phyloP scores from a whole-genome alignment of 108 stramenopile species.

The Parmales sp. region DNA sequence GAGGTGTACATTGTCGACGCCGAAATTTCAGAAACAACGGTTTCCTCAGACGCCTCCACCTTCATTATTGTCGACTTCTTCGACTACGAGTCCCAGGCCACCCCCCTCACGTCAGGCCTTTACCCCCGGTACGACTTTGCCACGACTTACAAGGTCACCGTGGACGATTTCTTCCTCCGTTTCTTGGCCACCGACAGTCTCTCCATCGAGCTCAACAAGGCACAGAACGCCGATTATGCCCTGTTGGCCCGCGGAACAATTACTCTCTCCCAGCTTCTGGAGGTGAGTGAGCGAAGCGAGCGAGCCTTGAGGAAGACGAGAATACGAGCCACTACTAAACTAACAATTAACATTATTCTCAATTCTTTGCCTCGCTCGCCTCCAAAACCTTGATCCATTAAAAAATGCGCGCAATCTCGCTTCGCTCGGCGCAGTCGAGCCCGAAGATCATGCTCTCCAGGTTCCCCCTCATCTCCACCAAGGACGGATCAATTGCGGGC shows the following conservation, averaged over 20 bases:
- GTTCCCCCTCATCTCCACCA: slow-evolving; percentile 29
- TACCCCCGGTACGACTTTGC: slow-evolving; percentile 48
- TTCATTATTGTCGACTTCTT: slow-evolving; percentile 53
- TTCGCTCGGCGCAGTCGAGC: no score
- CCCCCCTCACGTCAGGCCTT: slow-evolving; percentile 32
- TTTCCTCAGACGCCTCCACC: slow-evolving; percentile 30
- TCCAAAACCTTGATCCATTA: background rate
- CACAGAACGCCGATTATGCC: slow-evolving; percentile 39
- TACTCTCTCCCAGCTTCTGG: slow-evolving; percentile 31
- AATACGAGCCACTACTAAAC: no score
- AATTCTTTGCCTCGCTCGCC: no score
- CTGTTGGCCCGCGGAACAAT: slow-evolving; percentile 22
- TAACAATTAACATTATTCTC: no score
- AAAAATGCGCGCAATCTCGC: no score
- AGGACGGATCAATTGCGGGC: slow-evolving; percentile 30
- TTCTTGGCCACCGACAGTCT: slow-evolving; percentile 40
- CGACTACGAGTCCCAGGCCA: slow-evolving; percentile 52
- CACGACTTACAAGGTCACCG: slow-evolving; percentile 44
- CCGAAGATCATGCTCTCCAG: slow-evolving; percentile 19
- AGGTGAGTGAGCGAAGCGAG: no score
- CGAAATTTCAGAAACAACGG: slow-evolving; percentile 23
- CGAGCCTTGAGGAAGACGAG: no score
- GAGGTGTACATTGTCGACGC: slow-evolving; percentile 48
- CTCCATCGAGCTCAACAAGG: slow-evolving; percentile 44
- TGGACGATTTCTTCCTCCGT: slow-evolving; percentile 52